A percentile compares a stretch with the other conserved stretches of the same genome.
Conservation (phyloP, 2,329 filamentous ascomycete genomes). For the Apiospora saccharicola region DNA sequence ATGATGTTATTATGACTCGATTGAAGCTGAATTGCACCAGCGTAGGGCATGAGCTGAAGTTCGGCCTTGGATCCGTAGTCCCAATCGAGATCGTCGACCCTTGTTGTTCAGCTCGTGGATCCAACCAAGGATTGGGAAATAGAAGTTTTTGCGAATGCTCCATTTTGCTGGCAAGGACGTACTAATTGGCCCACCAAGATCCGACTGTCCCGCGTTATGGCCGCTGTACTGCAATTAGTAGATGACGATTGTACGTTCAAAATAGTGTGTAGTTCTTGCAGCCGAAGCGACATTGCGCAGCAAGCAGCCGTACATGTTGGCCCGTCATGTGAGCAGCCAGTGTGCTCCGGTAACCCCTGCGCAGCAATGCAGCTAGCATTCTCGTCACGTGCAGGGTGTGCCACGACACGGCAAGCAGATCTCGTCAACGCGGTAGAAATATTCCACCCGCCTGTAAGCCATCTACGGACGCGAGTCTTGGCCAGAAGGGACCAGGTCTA, state of each 20-base stretch:
- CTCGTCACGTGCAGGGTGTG: not conserved
- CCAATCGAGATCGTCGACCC: not conserved
- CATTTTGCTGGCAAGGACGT: not conserved
- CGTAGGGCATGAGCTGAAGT: not conserved
- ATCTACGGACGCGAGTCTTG: not conserved
- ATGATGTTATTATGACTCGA: not conserved
- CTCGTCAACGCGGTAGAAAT: not conserved
- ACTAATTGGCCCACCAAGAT: not conserved
- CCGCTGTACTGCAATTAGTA: not conserved
- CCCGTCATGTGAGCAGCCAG: not conserved
- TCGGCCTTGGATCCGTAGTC: not conserved
- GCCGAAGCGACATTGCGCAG: not conserved
- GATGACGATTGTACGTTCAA: not conserved
- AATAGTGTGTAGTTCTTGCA: not conserved
- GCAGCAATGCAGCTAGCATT: not conserved
- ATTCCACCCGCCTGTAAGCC: not conserved
- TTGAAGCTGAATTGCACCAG: not conserved
- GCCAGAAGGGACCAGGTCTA: not conserved
- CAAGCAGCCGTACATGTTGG: not conserved
- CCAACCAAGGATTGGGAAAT: not conserved
- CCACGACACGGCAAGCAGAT: not conserved
- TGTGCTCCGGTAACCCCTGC: not conserved
- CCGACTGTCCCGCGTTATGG: not conserved
- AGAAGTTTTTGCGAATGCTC: not conserved
- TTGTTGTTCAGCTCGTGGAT: not conserved